These are phyloP conservation scores for Eustoma russellianum DNA, from an alignment of 257 asterid genomes.

Conservation along the genomic window DNA sequence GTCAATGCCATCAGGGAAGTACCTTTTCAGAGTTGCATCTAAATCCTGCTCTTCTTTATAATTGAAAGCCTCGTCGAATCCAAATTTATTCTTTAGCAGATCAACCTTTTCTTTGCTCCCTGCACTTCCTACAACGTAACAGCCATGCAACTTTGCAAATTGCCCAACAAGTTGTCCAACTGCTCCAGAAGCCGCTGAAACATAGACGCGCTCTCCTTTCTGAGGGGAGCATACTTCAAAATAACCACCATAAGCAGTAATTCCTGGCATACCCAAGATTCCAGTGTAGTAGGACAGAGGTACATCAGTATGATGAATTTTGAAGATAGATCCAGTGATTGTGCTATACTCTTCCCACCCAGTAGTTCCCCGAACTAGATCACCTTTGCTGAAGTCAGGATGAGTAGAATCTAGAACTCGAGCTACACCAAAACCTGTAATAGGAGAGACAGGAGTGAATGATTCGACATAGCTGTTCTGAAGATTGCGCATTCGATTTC, in stretches of 20 bases:
- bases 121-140: slow-evolving; percentile 30
- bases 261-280: slow-evolving; percentile 30
- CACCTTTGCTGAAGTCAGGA: slow-evolving; percentile 46
- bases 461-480: slow-evolving; percentile 22
- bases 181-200: slow-evolving; percentile 29
- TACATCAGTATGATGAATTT: slow-evolving; percentile 28
- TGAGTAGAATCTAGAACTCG: slow-evolving; percentile 40
- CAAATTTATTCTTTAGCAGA: slow-evolving; percentile 24
- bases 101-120: slow-evolving; percentile 28
- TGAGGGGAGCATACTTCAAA: slow-evolving; percentile 26
- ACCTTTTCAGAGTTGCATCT: slow-evolving; percentile 17
- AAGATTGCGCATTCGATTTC: slow-evolving; percentile 14
- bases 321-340: slow-evolving; percentile 14
- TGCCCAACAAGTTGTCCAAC: slow-evolving; percentile 32
- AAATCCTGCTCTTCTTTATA: slow-evolving; percentile 27
- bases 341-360: slow-evolving; percentile 60
- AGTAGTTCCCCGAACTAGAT: slow-evolving; percentile 36
- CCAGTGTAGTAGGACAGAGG: slow-evolving; percentile 40
- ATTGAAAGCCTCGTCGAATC: slow-evolving; percentile 27
- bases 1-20: slow-evolving; percentile 25
- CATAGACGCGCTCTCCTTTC: slow-evolving; percentile 23
- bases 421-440: slow-evolving; percentile 41
- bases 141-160: slow-evolving; percentile 19
- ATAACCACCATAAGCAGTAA: slow-evolving; percentile 30
- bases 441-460: slow-evolving; percentile 28